phyloP scores from a whole-genome alignment of 192 early-diverging fungal genomes.

The Haplosporangium gracile region DNA sequence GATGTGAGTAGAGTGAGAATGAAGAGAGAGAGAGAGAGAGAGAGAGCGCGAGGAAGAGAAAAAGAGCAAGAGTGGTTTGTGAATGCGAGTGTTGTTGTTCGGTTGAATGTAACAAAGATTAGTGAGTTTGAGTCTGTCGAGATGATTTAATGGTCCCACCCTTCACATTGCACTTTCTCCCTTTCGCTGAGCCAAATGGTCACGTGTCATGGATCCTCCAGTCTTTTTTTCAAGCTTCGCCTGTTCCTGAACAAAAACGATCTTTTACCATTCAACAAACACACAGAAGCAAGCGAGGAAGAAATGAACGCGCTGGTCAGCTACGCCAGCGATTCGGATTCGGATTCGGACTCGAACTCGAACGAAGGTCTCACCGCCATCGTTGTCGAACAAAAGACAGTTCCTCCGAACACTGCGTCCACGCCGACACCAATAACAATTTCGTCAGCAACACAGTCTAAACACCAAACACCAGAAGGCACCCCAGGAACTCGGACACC shows the following conservation, averaged over 20 bases:
- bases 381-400: not conserved
- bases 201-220: no score
- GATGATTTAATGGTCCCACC: not conserved
- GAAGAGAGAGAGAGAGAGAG: no score
- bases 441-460: not conserved
- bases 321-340: conserved; percentile 45
- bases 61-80: no score
- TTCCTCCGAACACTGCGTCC: not conserved
- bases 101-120: not conserved
- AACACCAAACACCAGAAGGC: not conserved
- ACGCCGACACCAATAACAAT: not conserved
- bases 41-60: no score
- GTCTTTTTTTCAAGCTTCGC: no score
- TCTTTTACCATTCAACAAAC: not conserved
- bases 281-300: not conserved
- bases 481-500: not conserved
- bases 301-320: conserved; percentile 42
- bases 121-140: not conserved
- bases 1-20: no score
- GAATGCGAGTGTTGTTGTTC: not conserved
- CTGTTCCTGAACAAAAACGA: no score
- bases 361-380: not conserved
- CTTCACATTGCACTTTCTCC: no score
- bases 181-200: no score
- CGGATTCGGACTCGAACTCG: conserved; percentile 16